phyloP scores from a whole-genome alignment of 192 early-diverging fungal species.

The Linnemannia schmuckeri region DNA sequence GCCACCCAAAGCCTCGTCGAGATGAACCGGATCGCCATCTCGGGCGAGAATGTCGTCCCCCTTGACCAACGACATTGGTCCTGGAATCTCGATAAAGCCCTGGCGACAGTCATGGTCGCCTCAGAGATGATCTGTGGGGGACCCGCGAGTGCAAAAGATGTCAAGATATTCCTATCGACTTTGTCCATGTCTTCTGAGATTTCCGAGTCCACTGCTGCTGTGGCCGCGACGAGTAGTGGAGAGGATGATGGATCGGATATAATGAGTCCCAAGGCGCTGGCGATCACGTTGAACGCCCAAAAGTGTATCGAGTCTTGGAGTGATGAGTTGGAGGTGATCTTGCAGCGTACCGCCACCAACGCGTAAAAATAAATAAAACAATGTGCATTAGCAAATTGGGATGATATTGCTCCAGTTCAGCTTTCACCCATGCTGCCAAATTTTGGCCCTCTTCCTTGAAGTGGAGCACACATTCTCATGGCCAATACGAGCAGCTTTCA shows the following conservation, averaged over 20 bases:
- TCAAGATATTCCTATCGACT: not conserved
- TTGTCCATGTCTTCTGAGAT: not conserved
- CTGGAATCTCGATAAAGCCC: slow-evolving; percentile 44
- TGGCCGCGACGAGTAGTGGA: not conserved
- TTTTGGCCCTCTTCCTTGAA: too few relatives aligned
- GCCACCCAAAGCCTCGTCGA: slow-evolving; percentile 14
- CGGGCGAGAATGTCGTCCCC: slow-evolving; percentile 21
- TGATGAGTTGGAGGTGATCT: slow-evolving; percentile 25
- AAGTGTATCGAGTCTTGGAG: slow-evolving; percentile 34
- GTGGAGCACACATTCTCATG: too few relatives aligned
- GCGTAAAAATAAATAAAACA: not conserved
- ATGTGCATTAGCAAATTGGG: not conserved
- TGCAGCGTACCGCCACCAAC: slow-evolving; percentile 24
- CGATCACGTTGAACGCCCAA: slow-evolving; percentile 16
- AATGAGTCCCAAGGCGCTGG: slow-evolving; percentile 6
- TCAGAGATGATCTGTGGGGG: slow-evolving; percentile 42
- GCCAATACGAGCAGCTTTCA: too few relatives aligned
- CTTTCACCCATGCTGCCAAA: too few relatives aligned
- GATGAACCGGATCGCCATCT: slow-evolving; percentile 35
- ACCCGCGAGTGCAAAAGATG: slow-evolving; percentile 3
- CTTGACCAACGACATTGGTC: slow-evolving; percentile 43
- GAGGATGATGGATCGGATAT: not conserved
- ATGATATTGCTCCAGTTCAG: not conserved
- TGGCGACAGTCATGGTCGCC: slow-evolving; percentile 40
- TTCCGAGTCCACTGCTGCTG: not conserved